Base-by-base conservation (phyloP, 768 basidiomycete genomes). In the Leccinum boreale region DNA sequence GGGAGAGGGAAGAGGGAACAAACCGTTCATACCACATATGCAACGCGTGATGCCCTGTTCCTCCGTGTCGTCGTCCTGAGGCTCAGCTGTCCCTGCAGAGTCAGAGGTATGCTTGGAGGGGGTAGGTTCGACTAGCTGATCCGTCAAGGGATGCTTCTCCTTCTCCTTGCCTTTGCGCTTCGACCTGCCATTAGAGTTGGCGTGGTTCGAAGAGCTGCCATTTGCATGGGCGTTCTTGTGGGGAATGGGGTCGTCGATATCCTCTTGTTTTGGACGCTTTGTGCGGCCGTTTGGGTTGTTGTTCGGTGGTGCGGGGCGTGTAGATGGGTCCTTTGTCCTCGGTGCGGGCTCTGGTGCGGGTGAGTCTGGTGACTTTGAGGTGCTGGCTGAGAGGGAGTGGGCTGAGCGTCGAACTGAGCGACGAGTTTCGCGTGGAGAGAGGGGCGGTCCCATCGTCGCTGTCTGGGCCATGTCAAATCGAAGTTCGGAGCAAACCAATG, bases 21-120 rank as follows among this genome's bases (percentile, higher is more conserved):
- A 65, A 92, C 89, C 89, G 62, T 84, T 80, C 74, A 84, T 86
- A 61, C 89, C 89, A 78, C 92, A 95, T 52, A 94, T 81, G 72
- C 92, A 95, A 62, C 92, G 87, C 69, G 92, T 94, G 59, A 83
- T 70, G 33, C 83, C 81, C 53, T 74, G 73, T 50, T 84, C 79
- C 23, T 76, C 86, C 48, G 80, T 81, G 58, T 73, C 78, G 54
- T 75, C 73, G 55, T 79, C 81, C 47, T 70, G 76, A 21, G 69
- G 66, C 29, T 74, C 73, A 19, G 73, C 73, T 17, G 79, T 77
- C 35, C 73, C 66, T 28, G 70, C 60, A 2, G 67, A 62, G 51
- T 67, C 50, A 55, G 71, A 70, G 17, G 64, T 66, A n/a, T 66
- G 60, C 64, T 72, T 67, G 60, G 63, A 62, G 50, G 69, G 65